A percentile compares a stretch with the other conserved stretches of the same genome.
phyloP scores from a whole-genome alignment of 1,139 yeast genomes.

The Zhuliangozyma blackwelliae region DNA sequence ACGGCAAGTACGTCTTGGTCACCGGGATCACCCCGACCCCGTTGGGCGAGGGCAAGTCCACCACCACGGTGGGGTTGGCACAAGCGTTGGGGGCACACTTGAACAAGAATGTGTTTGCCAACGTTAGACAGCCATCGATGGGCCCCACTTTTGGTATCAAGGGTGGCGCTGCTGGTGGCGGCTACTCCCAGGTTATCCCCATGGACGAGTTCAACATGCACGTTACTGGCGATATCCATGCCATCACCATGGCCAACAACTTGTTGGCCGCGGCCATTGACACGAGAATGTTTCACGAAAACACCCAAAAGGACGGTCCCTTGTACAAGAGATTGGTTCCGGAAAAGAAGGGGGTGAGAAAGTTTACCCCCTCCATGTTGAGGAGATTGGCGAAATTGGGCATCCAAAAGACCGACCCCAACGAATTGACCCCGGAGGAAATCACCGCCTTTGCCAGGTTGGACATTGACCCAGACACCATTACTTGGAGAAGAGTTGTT shows the following conservation, averaged over 20 bases:
- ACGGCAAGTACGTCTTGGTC: slow-evolving; percentile 89
- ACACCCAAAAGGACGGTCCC: slow-evolving; percentile 86
- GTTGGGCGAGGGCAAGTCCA: slow-evolving; percentile 96
- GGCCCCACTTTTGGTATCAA: slow-evolving; percentile 99
- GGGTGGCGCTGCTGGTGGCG: slow-evolving; percentile 99
- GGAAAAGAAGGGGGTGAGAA: slow-evolving; percentile 75
- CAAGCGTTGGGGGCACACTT: slow-evolving; percentile 95
- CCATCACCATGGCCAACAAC: slow-evolving; percentile 93
- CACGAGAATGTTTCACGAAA: slow-evolving; percentile 96
- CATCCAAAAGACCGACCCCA: slow-evolving; percentile 75
- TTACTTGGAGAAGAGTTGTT: slow-evolving; percentile 95
- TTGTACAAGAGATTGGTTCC: slow-evolving; percentile 87
- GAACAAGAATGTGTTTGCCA: slow-evolving; percentile 84
- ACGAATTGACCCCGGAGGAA: slow-evolving; percentile 79
- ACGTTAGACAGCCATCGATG: slow-evolving; percentile 97
- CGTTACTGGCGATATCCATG: slow-evolving; percentile 97
- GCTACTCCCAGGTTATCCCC: slow-evolving; percentile 96
- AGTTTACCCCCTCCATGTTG: slow-evolving; percentile 74
- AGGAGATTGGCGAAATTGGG: slow-evolving; percentile 78
- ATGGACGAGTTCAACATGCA: slow-evolving; percentile 99
- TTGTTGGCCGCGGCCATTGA: slow-evolving; percentile 96
- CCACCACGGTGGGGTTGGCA: slow-evolving; percentile 94
- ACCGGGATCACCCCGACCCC: slow-evolving; percentile 99
- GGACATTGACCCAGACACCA: slow-evolving; percentile 89
- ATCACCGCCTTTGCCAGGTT: slow-evolving; percentile 71